Evolutionary conservation across 2,329 filamentous ascomycete genomes (phyloP).

Genomic region (Reticulascus tulasneorum): DNA sequence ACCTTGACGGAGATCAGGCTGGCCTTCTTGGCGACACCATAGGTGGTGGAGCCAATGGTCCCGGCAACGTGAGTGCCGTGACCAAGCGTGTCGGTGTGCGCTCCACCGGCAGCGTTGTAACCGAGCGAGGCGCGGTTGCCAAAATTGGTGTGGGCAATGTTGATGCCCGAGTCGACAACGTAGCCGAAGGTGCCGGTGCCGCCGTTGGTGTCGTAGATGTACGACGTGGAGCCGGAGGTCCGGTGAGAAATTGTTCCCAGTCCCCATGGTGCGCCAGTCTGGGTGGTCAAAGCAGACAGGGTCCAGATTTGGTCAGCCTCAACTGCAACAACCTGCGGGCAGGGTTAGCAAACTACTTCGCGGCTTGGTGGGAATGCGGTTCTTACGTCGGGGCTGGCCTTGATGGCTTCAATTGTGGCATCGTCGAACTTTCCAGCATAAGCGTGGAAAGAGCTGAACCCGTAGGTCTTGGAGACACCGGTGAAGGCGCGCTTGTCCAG

Average conservation of each 20-base stretch:
- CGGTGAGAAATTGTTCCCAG: slow-evolving; percentile 41
- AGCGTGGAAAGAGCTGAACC: slow-evolving; percentile 31
- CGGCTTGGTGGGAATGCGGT: fast-evolving
- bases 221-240: slow-evolving; percentile 27
- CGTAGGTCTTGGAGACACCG: slow-evolving; percentile 11
- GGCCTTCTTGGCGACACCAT: slow-evolving; percentile 41
- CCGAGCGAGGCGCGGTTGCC: slow-evolving; percentile 36
- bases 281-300: slow-evolving; percentile 24
- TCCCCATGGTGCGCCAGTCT: slow-evolving; percentile 36
- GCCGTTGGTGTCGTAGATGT: slow-evolving; percentile 37
- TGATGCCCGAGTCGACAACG: slow-evolving; percentile 53
- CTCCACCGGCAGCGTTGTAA: slow-evolving; percentile 28
- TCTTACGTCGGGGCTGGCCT: slow-evolving; percentile 35
- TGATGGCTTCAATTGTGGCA: slow-evolving; percentile 35
- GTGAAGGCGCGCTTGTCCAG: slow-evolving; percentile 24
- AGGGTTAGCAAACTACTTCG: slow-evolving; percentile 5
- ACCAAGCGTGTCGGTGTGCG: slow-evolving; percentile 32
- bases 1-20: slow-evolving; percentile 43
- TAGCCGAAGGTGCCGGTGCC: slow-evolving; percentile 44
- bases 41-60: slow-evolving; percentile 38
- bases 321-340: slow-evolving; percentile 27
- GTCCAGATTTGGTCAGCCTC: slow-evolving; percentile 25
- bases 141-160: slow-evolving; percentile 40
- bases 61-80: slow-evolving; percentile 46
- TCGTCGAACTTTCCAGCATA: slow-evolving; percentile 40